These are phyloP conservation scores for Colletotrichum euphorbiae DNA, from an alignment of 2,329 filamentous ascomycete species.

Conservation along the genomic window DNA sequence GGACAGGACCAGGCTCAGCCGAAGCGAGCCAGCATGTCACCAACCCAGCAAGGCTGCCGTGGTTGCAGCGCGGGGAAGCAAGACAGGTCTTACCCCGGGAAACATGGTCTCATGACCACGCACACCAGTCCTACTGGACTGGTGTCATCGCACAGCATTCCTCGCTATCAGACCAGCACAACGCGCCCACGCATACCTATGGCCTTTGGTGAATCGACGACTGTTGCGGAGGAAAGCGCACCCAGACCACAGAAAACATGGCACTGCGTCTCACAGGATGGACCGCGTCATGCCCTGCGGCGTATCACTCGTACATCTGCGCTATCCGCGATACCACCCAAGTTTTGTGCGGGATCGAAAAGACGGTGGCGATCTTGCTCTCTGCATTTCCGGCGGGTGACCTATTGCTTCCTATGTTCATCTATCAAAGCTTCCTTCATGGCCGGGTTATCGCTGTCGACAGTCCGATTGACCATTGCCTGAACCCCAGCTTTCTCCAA, in stretches of 20 bases:
- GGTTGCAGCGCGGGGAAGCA: constrained; percentile 15
- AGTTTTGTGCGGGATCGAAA: constrained; percentile 24
- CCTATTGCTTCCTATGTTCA: not conserved
- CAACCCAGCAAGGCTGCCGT: constrained; percentile 1
- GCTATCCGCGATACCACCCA: constrained; percentile 12
- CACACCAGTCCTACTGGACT: constrained; percentile 20
- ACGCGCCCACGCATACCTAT: not conserved
- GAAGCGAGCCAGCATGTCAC: constrained; percentile 3
- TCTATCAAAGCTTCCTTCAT: constrained; percentile 1
- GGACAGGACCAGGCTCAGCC: not conserved
- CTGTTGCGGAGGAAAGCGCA: not conserved
- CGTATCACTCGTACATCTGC: constrained; percentile 14
- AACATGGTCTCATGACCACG: constrained; percentile 33
- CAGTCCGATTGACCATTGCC: not conserved
- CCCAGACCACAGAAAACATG: constrained; percentile 19
- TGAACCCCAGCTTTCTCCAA: constrained; percentile 1
- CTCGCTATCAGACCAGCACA: constrained; percentile 15
- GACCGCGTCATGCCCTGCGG: constrained; percentile 19
- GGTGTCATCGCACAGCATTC: constrained; percentile 24
- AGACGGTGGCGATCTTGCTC: constrained; percentile 25
- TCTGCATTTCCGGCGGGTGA: constrained; percentile 13
- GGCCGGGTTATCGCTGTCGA: constrained; percentile 8
- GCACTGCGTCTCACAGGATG: constrained; percentile 15
- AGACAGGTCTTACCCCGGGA: constrained; percentile 21
- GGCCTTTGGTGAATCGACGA: not conserved